Conservation (phyloP, 495 filamentous ascomycete species). For the Penicillium arizonense region DNA sequence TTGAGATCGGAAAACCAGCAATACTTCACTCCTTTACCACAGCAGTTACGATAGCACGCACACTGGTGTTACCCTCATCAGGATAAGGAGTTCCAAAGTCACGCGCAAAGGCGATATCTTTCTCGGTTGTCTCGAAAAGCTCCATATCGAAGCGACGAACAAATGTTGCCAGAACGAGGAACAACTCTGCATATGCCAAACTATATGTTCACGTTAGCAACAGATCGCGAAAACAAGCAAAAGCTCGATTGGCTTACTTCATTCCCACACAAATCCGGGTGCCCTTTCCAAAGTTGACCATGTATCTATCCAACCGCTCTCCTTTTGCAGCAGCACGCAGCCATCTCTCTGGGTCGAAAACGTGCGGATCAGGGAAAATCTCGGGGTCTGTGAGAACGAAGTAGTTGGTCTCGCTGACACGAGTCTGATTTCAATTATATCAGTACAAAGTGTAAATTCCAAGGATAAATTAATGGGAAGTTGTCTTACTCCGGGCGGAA, state of each 20-base stretch:
- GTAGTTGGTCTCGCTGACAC: slow-evolving; percentile 43
- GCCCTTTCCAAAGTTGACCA: slow-evolving; percentile 44
- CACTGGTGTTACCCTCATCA: slow-evolving; percentile 15
- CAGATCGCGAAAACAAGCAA: slow-evolving; percentile 9
- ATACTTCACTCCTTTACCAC: slow-evolving; percentile 12
- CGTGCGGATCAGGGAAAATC: slow-evolving; percentile 46
- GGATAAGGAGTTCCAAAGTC: slow-evolving; percentile 24
- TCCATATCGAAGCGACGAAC: slow-evolving; percentile 40
- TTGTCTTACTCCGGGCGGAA: slow-evolving; percentile 29
- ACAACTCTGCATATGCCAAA: slow-evolving; percentile 46
- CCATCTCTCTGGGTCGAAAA: slow-evolving; percentile 53
- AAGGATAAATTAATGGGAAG: slow-evolving; percentile 15
- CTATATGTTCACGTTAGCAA: slow-evolving; percentile 18
- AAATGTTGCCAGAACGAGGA: slow-evolving; percentile 33
- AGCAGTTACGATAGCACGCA: slow-evolving; percentile 17
- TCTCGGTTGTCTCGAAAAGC: slow-evolving; percentile 29
- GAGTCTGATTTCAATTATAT: slow-evolving; percentile 25
- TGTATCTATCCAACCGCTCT: slow-evolving; percentile 32
- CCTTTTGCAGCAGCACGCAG: slow-evolving; percentile 30
- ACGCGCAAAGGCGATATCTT: slow-evolving; percentile 27
- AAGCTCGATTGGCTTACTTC: slow-evolving; percentile 26
- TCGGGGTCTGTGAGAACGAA: slow-evolving; percentile 45
- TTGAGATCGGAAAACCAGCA: too few species aligned
- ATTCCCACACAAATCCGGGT: slow-evolving; percentile 41
- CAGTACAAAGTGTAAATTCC: not conserved